Base-by-base conservation (phyloP, 257 asterid species). In the Nicotiana tomentosiformis region DNA sequence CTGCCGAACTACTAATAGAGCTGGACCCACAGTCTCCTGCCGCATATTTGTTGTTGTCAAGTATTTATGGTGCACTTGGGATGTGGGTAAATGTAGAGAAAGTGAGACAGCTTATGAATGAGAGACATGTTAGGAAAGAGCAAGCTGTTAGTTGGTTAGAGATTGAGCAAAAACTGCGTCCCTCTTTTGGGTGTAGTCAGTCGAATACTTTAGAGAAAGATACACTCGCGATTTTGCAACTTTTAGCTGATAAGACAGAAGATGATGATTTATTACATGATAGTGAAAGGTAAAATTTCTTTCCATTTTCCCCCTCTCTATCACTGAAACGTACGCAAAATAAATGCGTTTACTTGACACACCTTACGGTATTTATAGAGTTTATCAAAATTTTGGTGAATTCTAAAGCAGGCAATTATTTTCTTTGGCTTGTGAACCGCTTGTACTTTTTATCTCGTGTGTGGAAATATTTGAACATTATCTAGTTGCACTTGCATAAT, bases 111-210 rank as follows among this genome's bases (percentile, higher is more conserved):
- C 77, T 88, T 66, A 87, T 90, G 93, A 83, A 78, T 14, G 80
- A 77, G 86, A 84, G 84, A 82, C 15, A 76, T 32, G 78, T 84
- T 29, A 85, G 76, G 33, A 87, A 90, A 74, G 86, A 84, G 53
- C 62, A 69, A 70, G 90, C 88, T 10, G 57, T 87, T 85, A 89
- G 93, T 83, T 91, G 95, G 97, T 82, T 91, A 89, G 94, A 90
- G 69, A 80, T 90, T 60, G 92, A 93, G 66, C 77, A 72, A 65
- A 88, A 39, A 79, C 56, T 91, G 83, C 89, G 77, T 12, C 84
- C 87, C 32, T 82, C 66, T 82, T 72, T 56, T 72, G 51, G 86
- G 56, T 18, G 77, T 66, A 77, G 77, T 87, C 61, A 81, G 69
- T 84, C 76, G 77, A 68, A 58, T 58, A 55, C 76, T 56, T 77